Conservation (phyloP, 768 basidiomycete genomes). For the Baorangia bicolor region DNA sequence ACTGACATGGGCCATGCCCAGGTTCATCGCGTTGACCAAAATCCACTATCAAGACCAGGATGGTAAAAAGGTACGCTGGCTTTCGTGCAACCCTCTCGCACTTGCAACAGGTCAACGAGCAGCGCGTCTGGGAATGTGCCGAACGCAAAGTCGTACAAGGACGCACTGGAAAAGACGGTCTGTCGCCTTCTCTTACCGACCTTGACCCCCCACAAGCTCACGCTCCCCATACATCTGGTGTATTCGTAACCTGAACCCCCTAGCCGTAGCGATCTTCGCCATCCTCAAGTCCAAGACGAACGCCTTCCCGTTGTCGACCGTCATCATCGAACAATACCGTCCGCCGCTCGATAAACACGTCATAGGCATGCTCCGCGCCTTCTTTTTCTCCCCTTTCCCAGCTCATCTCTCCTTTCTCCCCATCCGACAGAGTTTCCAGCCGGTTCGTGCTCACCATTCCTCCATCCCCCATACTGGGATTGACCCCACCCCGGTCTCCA, state of each 20-base stretch:
- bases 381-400: too few species aligned
- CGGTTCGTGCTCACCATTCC: conserved; percentile 37
- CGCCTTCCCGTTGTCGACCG: conserved; percentile 71
- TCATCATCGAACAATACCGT: conserved; percentile 90
- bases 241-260: neutral
- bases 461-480: neutral
- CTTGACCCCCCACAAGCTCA: neutral
- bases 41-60: conserved; percentile 78
- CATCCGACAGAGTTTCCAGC: conserved; percentile 52
- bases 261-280: conserved; percentile 85
- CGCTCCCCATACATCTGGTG: neutral
- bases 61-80: conserved; percentile 58
- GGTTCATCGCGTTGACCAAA: conserved; percentile 85
- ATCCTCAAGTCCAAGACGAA: conserved; percentile 73
- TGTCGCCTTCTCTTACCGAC: conserved; percentile 2
- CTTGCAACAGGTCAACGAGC: neutral
- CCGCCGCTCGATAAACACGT: conserved; percentile 79
- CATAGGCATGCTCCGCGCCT: conserved; percentile 52
- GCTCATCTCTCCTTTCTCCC: neutral
- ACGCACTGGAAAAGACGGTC: conserved; percentile 79
- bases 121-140: conserved; percentile 91
- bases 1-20: conserved; percentile 27
- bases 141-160: conserved; percentile 81
- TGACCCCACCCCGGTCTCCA: conserved; percentile 17
- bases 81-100: neutral